Percentiles rank a stretch among this genome's conserved stretches.
Evolutionary conservation across 306 rosid genomes (phyloP).

Genomic region (Amphicarpaea edgeworthii): DNA sequence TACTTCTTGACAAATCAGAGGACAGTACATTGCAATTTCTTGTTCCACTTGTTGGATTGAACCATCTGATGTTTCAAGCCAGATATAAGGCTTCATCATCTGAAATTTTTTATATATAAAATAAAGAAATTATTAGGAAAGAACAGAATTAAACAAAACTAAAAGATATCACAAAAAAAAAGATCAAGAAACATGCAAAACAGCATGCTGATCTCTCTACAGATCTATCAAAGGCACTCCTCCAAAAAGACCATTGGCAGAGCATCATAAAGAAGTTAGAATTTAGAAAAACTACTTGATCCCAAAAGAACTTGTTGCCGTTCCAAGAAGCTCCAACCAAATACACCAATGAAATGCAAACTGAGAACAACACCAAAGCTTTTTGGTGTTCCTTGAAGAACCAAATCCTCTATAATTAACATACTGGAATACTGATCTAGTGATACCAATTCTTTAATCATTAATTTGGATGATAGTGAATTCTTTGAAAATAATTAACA

Average conservation of each 20-base stretch:
- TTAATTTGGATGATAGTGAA: not conserved
- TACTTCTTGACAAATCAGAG: constrained; percentile 81
- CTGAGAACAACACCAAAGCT: not conserved
- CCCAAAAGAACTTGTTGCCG: not conserved
- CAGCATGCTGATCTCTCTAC: not conserved
- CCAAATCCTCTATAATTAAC: not conserved
- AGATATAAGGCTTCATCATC: constrained; percentile 90
- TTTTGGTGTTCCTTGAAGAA: not conserved
- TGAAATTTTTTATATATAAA: constrained; percentile 7
- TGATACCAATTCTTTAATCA: not conserved
- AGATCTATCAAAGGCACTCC: not conserved
- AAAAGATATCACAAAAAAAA: not conserved
- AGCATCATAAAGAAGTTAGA: not conserved
- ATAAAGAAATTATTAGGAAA: not conserved
- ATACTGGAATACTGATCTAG: not conserved
- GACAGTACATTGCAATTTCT: constrained; percentile 93
- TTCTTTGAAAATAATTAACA: not conserved
- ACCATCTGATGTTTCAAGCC: constrained; percentile 95
- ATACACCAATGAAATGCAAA: not conserved
- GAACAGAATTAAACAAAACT: not conserved
- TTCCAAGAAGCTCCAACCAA: not conserved
- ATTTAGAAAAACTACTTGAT: not conserved
- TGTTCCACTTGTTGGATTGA: constrained; percentile 94
- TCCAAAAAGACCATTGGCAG: not conserved
- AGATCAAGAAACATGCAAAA: not conserved